Base-by-base conservation (phyloP, 306 rosid species). In the Pueraria montana region DNA sequence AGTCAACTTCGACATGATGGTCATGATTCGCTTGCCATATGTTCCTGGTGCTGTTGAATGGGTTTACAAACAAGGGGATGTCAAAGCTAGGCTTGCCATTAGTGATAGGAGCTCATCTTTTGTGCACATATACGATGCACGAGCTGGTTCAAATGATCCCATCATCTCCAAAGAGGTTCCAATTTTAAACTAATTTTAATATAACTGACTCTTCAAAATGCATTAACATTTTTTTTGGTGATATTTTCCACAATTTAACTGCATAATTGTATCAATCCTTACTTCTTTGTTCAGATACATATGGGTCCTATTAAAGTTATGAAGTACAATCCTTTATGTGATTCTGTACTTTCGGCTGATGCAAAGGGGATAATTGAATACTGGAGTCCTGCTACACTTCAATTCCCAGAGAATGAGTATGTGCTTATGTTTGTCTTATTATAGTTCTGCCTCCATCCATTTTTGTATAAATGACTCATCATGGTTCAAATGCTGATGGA, bases 1-100 rank as follows among this genome's bases (percentile, higher is more conserved):
- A 46, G 97, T 96, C 72, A 94, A 96, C 91, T 96, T 72, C 81
- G 99, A 96, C 84, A 96, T 96, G 99, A 96, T 96, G 97, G 99
- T 91, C 88, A 96, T 96, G 99, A 92, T 96, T 85, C 90, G 94
- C 49, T 83, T 91, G 74, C 79, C 92, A 43, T 96, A 83, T 86
- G 46, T 85, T 78, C 96, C 99, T 62, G 95, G 99, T 76, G 97
- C 99, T 79, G 87, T 91, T 87, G 98, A 91, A 83, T 96, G 99
- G 99, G 99, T 94, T 88, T 96, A 92, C 86, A 96, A 89, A 84
- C 96, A 89, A 89, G 99, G 99, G 63, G 97, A 96, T 85, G 98
- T 89, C 83, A 96, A 91, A 90, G 97, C 99, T 56, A 92, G 78
- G 74, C 91, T 96, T 74, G 96, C 98, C 66, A 75, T 96, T 75